phyloP scores from a whole-genome alignment of 441 rosid species.

The Pelargonium citronellum region DNA sequence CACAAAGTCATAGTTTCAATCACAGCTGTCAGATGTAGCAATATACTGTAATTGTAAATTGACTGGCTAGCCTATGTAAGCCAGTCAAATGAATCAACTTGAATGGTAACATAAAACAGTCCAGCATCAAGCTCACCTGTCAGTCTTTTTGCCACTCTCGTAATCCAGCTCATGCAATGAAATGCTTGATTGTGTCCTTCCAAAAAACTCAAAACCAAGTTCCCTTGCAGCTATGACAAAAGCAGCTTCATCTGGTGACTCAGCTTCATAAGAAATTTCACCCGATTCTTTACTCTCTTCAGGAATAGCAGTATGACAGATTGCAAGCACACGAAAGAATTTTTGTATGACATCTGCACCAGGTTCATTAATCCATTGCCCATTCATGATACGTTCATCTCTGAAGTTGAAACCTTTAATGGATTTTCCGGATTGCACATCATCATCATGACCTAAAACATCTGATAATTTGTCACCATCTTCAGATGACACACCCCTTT shows the following conservation, averaged over 20 bases:
- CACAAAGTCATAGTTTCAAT: background rate
- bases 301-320: constrained; percentile 93
- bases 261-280: constrained; percentile 76
- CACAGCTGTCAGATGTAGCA: background rate
- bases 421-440: constrained; percentile 31
- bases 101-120: background rate
- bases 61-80: background rate
- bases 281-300: constrained; percentile 74
- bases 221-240: constrained; percentile 95
- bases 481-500: constrained; percentile 45
- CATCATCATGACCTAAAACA: constrained; percentile 35
- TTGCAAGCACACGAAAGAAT: constrained; percentile 63
- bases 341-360: constrained; percentile 55
- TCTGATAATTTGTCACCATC: constrained; percentile 27
- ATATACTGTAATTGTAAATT: background rate
- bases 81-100: background rate
- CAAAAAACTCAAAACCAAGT: constrained; percentile 77
- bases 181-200: constrained; percentile 71
- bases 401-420: constrained; percentile 78
- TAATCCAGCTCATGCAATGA: constrained; percentile 66
- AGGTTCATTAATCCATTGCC: constrained; percentile 66
- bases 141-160: constrained; percentile 35
- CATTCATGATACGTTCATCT: constrained; percentile 75
- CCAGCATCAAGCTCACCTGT: constrained; percentile 44
- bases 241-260: constrained; percentile 98